A percentile compares a stretch with the other conserved stretches of the same genome.
These are phyloP conservation scores for Mycena capillaripes DNA, from an alignment of 768 basidiomycete species.

Conservation along the genomic window DNA sequence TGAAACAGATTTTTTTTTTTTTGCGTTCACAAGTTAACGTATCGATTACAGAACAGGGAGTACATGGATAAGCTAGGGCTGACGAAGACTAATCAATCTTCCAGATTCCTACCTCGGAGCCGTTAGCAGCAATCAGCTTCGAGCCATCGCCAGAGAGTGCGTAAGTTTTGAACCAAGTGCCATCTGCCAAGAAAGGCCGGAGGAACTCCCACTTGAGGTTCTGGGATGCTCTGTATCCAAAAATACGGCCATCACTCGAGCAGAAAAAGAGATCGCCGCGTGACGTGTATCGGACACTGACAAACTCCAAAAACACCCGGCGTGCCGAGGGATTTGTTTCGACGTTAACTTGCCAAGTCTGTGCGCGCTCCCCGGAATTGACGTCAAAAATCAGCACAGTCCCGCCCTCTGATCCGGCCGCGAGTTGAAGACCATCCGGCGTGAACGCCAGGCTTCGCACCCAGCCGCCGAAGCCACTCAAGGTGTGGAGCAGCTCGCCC, in stretches of 20 bases:
- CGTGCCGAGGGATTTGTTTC: background rate
- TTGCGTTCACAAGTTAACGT: too few species aligned
- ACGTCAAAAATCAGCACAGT: slow-evolving; percentile 26
- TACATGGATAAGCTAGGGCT: background rate
- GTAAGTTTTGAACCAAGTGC: background rate
- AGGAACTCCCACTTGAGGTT: slow-evolving; percentile 17
- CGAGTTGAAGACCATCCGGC: slow-evolving; percentile 25
- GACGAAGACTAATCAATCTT: slow-evolving; percentile 1
- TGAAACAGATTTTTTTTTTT: too few species aligned
- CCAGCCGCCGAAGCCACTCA: slow-evolving; percentile 28
- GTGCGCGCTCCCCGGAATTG: slow-evolving; percentile 13
- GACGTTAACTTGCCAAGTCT: slow-evolving; percentile 28
- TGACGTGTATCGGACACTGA: background rate
- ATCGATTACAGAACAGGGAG: too few species aligned
- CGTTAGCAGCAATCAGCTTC: background rate
- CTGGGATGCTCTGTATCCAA: too few species aligned
- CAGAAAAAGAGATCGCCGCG: slow-evolving; percentile 27
- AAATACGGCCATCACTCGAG: slow-evolving; percentile 15
- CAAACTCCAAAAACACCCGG: slow-evolving; percentile 7
- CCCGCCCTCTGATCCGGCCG: slow-evolving; percentile 17
- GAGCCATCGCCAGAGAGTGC: background rate
- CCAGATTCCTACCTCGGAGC: background rate
- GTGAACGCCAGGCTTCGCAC: slow-evolving; percentile 30
- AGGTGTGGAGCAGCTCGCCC: slow-evolving; percentile 31
- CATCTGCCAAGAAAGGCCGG: background rate